phyloP scores from a whole-genome alignment of 169 alveolate species.

The Plasmodium gonderi region DNA sequence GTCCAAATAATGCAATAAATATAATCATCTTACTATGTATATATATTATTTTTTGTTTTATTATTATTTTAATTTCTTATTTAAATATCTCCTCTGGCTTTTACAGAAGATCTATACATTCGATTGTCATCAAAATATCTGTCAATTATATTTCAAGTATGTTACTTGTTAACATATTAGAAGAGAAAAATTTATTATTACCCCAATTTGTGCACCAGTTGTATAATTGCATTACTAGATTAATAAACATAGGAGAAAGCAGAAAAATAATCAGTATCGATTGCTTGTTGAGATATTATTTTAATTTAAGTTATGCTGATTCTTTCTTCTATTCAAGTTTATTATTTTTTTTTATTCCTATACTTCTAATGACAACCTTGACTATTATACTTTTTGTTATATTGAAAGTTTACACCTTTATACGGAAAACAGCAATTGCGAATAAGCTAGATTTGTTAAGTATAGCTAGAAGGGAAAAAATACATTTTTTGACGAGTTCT shows the following conservation, averaged over 20 bases:
- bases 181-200: conserved; percentile 75
- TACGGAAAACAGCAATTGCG: conserved; percentile 57
- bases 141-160: conserved; percentile 85
- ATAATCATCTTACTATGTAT: conserved; percentile 71
- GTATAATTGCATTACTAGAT: conserved; percentile 30
- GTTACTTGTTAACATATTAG: conserved; percentile 83
- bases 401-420: conserved; percentile 31
- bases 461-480: conserved; percentile 80
- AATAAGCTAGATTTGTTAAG: conserved; percentile 73
- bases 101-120: conserved; percentile 89
- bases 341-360: conserved; percentile 80
- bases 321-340: conserved; percentile 86
- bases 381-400: conserved; percentile 82
- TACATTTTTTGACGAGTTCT: conserved; percentile 71
- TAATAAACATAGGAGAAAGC: conserved; percentile 40
- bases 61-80: conserved; percentile 87
- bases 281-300: conserved; percentile 82
- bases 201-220: conserved; percentile 76
- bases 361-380: conserved; percentile 77
- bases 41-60: conserved; percentile 78
- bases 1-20: conserved; percentile 80
- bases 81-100: conserved; percentile 89
- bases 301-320: conserved; percentile 79
- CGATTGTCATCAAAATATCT: conserved; percentile 89
- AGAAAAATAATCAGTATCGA: conserved; percentile 81